Evolutionary conservation across 441 rosid genomes (phyloP).

Genomic region (Erysimum pusillum): DNA sequence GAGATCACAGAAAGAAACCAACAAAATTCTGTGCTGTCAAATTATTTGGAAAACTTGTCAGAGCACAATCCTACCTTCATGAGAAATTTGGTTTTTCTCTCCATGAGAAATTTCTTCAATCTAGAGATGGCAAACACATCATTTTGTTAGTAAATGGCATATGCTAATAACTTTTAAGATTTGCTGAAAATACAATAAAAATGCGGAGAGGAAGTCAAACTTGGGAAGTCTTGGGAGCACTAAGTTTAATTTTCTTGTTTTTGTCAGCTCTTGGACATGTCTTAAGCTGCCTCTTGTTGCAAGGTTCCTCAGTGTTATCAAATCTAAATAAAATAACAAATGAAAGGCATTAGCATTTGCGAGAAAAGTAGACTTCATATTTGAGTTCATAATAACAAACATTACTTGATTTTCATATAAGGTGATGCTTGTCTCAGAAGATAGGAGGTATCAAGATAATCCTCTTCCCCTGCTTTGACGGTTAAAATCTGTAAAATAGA

Average conservation of each 20-base stretch:
- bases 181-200: not conserved
- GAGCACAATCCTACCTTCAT: constrained; percentile 51
- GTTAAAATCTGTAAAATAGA: constrained; percentile 73
- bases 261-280: constrained; percentile 55
- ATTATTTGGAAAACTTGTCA: constrained; percentile 25
- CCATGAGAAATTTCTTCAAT: constrained; percentile 46
- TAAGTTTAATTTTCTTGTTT: constrained; percentile 67
- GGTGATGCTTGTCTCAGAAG: constrained; percentile 93
- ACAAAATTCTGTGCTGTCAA: constrained; percentile 16
- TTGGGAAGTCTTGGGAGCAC: constrained; percentile 51
- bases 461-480: constrained; percentile 84
- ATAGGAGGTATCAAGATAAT: constrained; percentile 76
- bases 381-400: constrained; percentile 26
- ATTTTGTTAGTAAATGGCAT: not conserved
- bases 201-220: constrained; percentile 18
- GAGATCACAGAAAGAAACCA: not conserved
- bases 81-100: constrained; percentile 41
- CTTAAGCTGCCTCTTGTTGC: constrained; percentile 69
- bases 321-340: constrained; percentile 59
- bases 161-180: not conserved
- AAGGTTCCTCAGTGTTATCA: constrained; percentile 62
- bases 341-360: constrained; percentile 21
- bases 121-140: constrained; percentile 52
- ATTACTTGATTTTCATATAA: constrained; percentile 83
- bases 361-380: constrained; percentile 33